These are phyloP conservation scores for Aspergillus hancockii DNA, from an alignment of 495 filamentous ascomycete species.

Conservation along the genomic window DNA sequence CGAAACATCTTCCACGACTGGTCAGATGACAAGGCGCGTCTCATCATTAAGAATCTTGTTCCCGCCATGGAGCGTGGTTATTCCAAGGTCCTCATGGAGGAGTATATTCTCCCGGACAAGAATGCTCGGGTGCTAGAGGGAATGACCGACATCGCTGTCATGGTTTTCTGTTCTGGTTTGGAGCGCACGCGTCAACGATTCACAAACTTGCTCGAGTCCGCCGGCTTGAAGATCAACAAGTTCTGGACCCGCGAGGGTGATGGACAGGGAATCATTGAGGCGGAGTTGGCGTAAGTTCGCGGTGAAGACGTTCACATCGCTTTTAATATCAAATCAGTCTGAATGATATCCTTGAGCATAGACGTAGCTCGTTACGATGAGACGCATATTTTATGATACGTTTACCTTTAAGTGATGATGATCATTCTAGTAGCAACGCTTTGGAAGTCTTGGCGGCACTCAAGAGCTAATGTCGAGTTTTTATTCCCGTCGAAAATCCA, in stretches of 20 bases:
- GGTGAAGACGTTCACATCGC: not conserved
- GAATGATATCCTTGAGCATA: no score
- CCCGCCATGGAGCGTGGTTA: constrained; percentile 6
- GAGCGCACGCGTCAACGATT: constrained; percentile 7
- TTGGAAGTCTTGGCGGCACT: no score
- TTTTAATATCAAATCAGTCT: no score
- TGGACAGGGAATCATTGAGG: constrained; percentile 8
- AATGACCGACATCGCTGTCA: constrained; percentile 9
- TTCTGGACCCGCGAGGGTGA: constrained; percentile 1
- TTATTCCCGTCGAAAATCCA: no score
- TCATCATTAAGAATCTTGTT: not conserved
- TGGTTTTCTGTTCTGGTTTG: constrained; percentile 4
- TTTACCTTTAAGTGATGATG: no score
- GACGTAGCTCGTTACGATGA: no score
- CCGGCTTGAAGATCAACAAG: constrained; percentile 1
- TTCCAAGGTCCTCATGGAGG: constrained; percentile 10
- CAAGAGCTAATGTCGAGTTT: no score
- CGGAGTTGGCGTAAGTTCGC: constrained; percentile 2
- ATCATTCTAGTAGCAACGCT: no score
- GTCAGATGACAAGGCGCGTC: constrained; percentile 3
- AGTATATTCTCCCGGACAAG: constrained; percentile 2
- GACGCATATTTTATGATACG: not conserved
- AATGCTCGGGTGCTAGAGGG: not conserved
- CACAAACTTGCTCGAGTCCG: not conserved
- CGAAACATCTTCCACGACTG: constrained; percentile 11